Base-by-base conservation (phyloP, 2,329 filamentous ascomycete genomes). In the Colletotrichum chlorophyti region DNA sequence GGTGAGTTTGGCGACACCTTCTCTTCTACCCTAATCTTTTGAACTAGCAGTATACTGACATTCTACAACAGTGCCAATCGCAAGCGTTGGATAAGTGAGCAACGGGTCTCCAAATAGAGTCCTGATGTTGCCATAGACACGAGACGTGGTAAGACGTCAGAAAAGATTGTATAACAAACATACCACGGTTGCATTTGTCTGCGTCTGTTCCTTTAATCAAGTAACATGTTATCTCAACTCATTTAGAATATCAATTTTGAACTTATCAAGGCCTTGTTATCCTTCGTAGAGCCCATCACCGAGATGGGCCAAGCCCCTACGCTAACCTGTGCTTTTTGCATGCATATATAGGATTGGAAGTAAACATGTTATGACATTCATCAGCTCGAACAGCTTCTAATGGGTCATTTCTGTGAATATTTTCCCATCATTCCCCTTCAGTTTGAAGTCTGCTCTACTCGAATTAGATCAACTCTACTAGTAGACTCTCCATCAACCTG, bases 61-160 rank as follows among this genome's bases (percentile, higher is more conserved):
- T 10, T 19, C n/a, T n/a, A n/a, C 4, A 38, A 32, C 1, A 60
- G 58, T 60, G 58, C 42, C 58, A 60, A 60, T 60, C 58, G 37
- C 58, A 60, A 37, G 58, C 58, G 40, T 38, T 60, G 53, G 58
- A 60, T 10, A 60, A 47, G 38, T 60, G 50, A 57, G 37, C 7
- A 26, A 17, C n/a, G n/a, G n/a, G 12, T 19, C 14, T 51, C 15
- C 12, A 42, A 31, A 9, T 8, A 2, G n/a, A 15, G 21, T 43
- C 15, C 38, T 37, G 32, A 48, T n/a, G n/a, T n/a, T n/a, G n/a
- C n/a, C 11, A 27, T 14, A 3, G 10, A 48, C n/a, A 17, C 12
- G 15, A 19, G 21, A 37, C 5, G 34, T 38, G 23, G 45, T 38
- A 48, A 38, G 45, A 32, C 45, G 45, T 29, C 23, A 23, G 15